Evolutionary conservation across 108 stramenopile species (phyloP), one percentile per base, ranked within the genome.

Genomic region (Hondaea fermentalgiana): DNA sequence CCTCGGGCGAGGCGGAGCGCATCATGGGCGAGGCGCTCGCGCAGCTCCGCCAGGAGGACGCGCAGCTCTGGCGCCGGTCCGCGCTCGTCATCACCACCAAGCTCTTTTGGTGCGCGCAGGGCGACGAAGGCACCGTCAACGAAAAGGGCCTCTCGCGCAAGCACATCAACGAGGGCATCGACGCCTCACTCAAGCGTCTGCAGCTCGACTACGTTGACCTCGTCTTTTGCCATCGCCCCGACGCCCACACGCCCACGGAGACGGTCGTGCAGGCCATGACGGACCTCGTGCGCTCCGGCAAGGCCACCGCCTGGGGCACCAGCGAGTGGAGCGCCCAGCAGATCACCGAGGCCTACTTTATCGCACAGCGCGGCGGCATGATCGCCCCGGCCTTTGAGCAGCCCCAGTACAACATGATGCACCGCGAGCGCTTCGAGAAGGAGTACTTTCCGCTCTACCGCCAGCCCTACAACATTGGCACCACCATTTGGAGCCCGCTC

Each of bases 321-420:
- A 90, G 89, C 58, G 92, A 92, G 57, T 92, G 92, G 92, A 90
- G 64, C 57, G 90, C 92, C 8, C 92, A 92, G 57, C 92, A 92
- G 90, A 92, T 92, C 25, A 92, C 92, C 35, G 92, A 92, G 87
- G 92, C 92, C 49, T 91, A 25, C 58, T 92, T 71, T 71, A 91
- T 92, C 60, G 92, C 92, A 14, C 43, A 58, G 29, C 53, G 28
- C 29, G 87, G 83, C 53, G 92, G 92, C 29, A 55, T 92, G 58
- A 89, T 89, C 25, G 88, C 92, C 21, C 92, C 92, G 16, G 72
- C 72, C 59, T 71, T 92, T 28, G 92, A 92, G 72, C 92, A 92
- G 64, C 92, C 92, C 43, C 72, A 92, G 87, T 92, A 92, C 92
- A 89, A 92, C 89, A 91, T 92, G 92, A 89, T 92, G 57, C 90